phyloP scores from a whole-genome alignment of 257 asterid species.

The Jaltomata sinuosa region DNA sequence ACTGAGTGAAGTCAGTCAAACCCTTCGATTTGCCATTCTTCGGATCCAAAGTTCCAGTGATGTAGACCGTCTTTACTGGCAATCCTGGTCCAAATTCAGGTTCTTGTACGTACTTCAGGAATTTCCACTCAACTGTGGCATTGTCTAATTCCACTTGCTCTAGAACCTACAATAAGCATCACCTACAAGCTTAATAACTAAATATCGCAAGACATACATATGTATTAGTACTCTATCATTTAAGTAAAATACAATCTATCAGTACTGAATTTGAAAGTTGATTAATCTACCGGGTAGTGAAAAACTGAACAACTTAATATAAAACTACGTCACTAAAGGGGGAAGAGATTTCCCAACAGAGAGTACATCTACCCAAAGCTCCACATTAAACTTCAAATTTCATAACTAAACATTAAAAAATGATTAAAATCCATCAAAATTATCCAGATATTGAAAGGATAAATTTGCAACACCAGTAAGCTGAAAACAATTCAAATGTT shows the following conservation, averaged over 20 bases:
- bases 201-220: neutral
- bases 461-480: neutral
- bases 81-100: constrained; percentile 90
- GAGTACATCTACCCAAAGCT: neutral
- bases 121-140: constrained; percentile 43
- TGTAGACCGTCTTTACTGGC: constrained; percentile 50
- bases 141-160: constrained; percentile 36
- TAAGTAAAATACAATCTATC: no score
- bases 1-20: constrained; percentile 7
- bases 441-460: neutral
- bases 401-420: neutral
- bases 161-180: constrained; percentile 44
- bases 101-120: constrained; percentile 53
- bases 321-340: no score
- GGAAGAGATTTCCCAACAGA: no score
- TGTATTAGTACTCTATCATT: no score
- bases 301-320: no score
- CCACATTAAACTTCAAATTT: neutral
- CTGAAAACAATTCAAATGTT: neutral
- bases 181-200: neutral
- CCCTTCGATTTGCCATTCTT: constrained; percentile 43
- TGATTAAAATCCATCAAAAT: neutral
- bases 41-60: constrained; percentile 35
- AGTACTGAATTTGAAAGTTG: no score
- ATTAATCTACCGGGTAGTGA: no score